Conservation (phyloP, 805 yeast species). For the Ogataea populi-albae region DNA sequence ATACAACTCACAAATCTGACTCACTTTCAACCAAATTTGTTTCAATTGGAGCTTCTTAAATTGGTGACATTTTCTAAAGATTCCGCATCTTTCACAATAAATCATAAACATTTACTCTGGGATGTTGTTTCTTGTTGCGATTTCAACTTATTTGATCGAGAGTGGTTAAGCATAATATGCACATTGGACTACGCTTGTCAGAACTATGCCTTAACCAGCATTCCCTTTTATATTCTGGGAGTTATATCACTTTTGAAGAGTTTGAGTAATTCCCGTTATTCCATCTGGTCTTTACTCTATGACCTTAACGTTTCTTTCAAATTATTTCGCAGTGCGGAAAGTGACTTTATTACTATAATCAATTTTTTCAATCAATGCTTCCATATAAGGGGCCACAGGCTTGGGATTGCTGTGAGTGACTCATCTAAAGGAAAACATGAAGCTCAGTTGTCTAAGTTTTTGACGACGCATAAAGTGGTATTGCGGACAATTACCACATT, state of each 20-base stretch:
- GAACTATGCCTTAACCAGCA: conserved; percentile 2
- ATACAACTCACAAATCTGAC: neutral
- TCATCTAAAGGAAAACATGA: neutral
- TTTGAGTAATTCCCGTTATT: conserved; percentile 10
- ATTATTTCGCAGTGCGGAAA: conserved; percentile 11
- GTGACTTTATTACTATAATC: conserved; percentile 18
- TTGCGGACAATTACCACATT: conserved; percentile 3
- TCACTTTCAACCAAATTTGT: conserved; percentile 6
- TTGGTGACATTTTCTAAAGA: conserved; percentile 7
- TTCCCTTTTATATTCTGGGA: conserved; percentile 12
- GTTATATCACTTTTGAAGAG: conserved; percentile 8
- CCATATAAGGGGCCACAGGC: conserved; percentile 2
- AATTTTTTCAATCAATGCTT: conserved; percentile 16
- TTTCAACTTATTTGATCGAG: conserved; percentile 10
- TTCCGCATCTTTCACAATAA: conserved; percentile 6
- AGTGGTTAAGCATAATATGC: conserved; percentile 15
- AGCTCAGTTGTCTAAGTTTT: conserved; percentile 6
- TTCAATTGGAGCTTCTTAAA: conserved; percentile 12
- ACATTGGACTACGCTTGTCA: conserved; percentile 10
- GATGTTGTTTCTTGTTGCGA: neutral
- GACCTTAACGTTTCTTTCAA: conserved; percentile 15
- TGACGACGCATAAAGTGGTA: conserved; percentile 9
- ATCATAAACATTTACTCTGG: conserved; percentile 15
- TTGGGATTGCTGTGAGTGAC: neutral
- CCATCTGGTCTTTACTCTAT: conserved; percentile 18